Percentiles rank a stretch among this genome's conserved stretches.
These are phyloP conservation scores for Stagonosporopsis chrysanthemi DNA, from an alignment of 2,329 filamentous ascomycete genomes.

Conservation along the genomic window DNA sequence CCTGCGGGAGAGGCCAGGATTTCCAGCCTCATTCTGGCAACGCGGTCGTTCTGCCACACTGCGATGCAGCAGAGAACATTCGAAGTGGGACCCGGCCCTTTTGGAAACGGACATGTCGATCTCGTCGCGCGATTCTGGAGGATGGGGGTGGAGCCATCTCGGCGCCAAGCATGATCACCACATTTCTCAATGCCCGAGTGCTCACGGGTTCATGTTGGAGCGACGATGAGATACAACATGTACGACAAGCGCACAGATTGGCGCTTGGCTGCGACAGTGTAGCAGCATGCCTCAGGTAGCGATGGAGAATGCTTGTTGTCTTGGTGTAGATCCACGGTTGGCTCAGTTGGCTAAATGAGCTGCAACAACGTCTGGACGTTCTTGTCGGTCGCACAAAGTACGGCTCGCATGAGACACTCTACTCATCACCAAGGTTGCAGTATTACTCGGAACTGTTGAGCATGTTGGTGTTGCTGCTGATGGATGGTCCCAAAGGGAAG, in stretches of 20 bases:
- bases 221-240: conserved; percentile 1
- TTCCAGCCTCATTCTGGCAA: conserved; percentile 17
- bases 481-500: not conserved
- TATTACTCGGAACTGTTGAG: not conserved
- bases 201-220: conserved; percentile 6
- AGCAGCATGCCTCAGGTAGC: conserved; percentile 11
- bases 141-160: conserved; percentile 20
- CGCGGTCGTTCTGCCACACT: conserved; percentile 15
- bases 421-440: not conserved
- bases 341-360: not conserved
- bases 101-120: conserved; percentile 18
- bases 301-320: conserved; percentile 3
- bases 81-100: conserved; percentile 15
- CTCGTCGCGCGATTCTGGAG: conserved; percentile 17
- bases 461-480: not conserved
- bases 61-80: conserved; percentile 13
- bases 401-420: conserved; percentile 1
- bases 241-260: conserved; percentile 12
- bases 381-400: conserved; percentile 1
- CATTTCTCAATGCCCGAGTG: conserved; percentile 17
- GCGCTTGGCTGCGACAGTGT: conserved; percentile 18
- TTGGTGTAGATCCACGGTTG: not conserved
- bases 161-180: conserved; percentile 24
- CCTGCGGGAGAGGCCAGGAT: conserved; percentile 14
- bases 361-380: not conserved